A percentile compares a stretch with the other conserved stretches of the same genome.
Conservation (phyloP, 805 yeast species). For the Lachancea nothofagi region DNA sequence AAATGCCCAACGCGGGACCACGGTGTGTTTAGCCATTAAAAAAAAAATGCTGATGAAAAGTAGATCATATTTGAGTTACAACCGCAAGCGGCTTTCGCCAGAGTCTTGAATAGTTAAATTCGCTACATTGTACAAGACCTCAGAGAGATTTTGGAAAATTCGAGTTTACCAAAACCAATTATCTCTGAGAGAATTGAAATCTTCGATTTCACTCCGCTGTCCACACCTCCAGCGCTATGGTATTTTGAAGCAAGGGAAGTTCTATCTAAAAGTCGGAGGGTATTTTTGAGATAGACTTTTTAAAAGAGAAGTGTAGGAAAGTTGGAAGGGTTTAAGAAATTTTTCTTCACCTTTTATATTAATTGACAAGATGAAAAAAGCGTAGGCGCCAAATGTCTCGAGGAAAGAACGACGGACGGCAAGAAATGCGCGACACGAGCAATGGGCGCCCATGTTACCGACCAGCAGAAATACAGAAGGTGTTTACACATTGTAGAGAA, state of each 20-base stretch:
- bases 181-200: constrained; percentile 1
- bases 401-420: too few species aligned
- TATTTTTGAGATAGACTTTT: constrained; percentile 25
- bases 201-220: constrained; percentile 44
- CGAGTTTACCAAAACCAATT: not conserved
- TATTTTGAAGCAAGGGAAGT: constrained; percentile 31
- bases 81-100: not conserved
- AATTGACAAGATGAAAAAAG: too few species aligned
- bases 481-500: too few species aligned
- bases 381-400: too few species aligned
- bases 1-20: too few species aligned
- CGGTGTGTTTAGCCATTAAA: too few species aligned
- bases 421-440: too few species aligned
- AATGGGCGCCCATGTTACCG: too few species aligned
- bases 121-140: constrained; percentile 2
- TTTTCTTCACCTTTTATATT: constrained; percentile 1
- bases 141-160: not conserved
- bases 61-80: not conserved
- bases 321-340: not conserved
- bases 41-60: too few species aligned
- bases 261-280: constrained; percentile 40
- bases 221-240: constrained; percentile 39
- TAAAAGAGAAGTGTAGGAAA: not conserved
- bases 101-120: not conserved
- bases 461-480: too few species aligned